Percentiles rank a stretch among this genome's conserved stretches.
Evolutionary conservation across 2,329 filamentous ascomycete genomes (phyloP).

Genomic region (Sclerotinia spermophila): DNA sequence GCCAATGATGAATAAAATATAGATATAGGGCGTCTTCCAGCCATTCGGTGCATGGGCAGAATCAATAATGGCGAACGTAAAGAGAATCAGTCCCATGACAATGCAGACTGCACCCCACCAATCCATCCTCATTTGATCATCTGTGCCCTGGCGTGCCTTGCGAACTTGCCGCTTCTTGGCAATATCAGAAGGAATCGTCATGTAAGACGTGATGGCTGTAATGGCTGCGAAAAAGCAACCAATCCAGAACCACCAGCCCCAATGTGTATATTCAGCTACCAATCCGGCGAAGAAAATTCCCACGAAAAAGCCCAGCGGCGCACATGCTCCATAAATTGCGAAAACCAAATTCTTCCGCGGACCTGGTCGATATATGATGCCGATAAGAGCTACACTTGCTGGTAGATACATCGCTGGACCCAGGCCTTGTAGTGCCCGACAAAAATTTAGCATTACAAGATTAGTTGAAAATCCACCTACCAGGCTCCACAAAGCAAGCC

Average conservation of each 20-base stretch:
- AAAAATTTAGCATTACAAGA: constrained; percentile 67
- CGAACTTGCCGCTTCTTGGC: constrained; percentile 36
- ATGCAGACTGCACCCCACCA: constrained; percentile 61
- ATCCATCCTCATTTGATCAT: constrained; percentile 57
- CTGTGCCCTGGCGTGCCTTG: constrained; percentile 1
- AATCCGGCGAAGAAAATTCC: constrained; percentile 65
- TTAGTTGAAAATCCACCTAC: constrained; percentile 66
- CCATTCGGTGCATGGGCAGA: constrained; percentile 63
- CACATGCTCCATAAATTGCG: constrained; percentile 53
- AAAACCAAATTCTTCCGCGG: constrained; percentile 65
- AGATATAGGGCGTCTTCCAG: constrained; percentile 73
- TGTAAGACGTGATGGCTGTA: constrained; percentile 45
- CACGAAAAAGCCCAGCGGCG: constrained; percentile 52
- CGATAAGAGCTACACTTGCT: constrained; percentile 63
- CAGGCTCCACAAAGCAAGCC: constrained; percentile 67
- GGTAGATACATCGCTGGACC: constrained; percentile 70
- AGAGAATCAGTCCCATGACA: constrained; percentile 61
- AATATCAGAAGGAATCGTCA: constrained; percentile 49
- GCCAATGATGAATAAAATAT: constrained; percentile 61
- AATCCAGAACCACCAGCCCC: constrained; percentile 68
- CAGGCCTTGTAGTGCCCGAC: constrained; percentile 70
- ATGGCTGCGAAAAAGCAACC: constrained; percentile 51
- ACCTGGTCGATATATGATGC: constrained; percentile 62
- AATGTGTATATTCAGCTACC: constrained; percentile 54
- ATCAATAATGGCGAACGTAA: constrained; percentile 74